Conservation (phyloP, 2,329 filamentous ascomycete genomes). For the Xylariaceae sp. region DNA sequence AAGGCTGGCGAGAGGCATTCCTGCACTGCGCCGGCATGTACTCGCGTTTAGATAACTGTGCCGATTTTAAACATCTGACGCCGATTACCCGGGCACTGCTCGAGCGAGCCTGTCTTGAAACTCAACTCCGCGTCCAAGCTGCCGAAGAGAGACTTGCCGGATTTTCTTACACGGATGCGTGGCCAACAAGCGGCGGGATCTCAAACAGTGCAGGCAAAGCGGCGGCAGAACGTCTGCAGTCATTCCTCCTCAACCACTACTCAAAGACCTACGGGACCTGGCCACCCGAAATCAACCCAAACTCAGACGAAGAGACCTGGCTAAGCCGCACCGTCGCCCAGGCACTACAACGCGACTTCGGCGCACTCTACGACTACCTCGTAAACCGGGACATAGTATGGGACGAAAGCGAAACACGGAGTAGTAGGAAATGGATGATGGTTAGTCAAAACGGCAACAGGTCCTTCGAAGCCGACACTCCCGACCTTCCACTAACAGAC, state of each 20-base stretch:
- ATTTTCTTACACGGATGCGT: slow-evolving; percentile 63
- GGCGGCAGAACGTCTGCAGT: slow-evolving; percentile 58
- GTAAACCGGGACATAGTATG: slow-evolving; percentile 66
- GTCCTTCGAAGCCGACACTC: slow-evolving; percentile 48
- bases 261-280: slow-evolving; percentile 55
- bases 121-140: slow-evolving; percentile 59
- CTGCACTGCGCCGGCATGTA: slow-evolving; percentile 66
- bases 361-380: slow-evolving; percentile 67
- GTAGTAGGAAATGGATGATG: slow-evolving; percentile 65
- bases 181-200: slow-evolving; percentile 42
- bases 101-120: slow-evolving; percentile 59
- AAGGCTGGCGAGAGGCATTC: slow-evolving; percentile 67
- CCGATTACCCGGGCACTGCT: slow-evolving; percentile 62
- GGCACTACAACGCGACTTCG: slow-evolving; percentile 63
- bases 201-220: slow-evolving; percentile 43
- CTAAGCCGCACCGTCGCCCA: slow-evolving; percentile 57
- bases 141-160: slow-evolving; percentile 59
- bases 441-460: slow-evolving; percentile 45
- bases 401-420: slow-evolving; percentile 60
- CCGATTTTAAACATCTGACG: slow-evolving; percentile 58
- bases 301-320: slow-evolving; percentile 51
- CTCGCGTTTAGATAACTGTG: slow-evolving; percentile 46
- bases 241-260: slow-evolving; percentile 61
- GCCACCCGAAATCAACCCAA: slow-evolving; percentile 48
- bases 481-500: slow-evolving; percentile 62